Percentiles rank a stretch among this genome's conserved stretches.
Evolutionary conservation across 2,329 filamentous ascomycete species (phyloP).

Genomic region (Proliferodiscus dingleyae): DNA sequence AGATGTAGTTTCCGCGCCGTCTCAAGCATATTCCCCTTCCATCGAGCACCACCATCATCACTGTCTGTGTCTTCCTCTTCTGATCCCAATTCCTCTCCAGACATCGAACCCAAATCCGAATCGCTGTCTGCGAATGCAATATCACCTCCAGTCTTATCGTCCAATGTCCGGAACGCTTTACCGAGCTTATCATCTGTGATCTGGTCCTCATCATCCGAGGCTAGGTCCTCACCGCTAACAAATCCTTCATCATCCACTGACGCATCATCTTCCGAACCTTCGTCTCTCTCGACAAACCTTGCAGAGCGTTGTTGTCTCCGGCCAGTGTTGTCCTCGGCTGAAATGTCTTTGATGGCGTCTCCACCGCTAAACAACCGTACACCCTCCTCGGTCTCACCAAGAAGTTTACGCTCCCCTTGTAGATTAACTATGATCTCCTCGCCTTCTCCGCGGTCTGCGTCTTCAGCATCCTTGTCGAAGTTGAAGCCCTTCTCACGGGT

Average conservation of each 20-base stretch:
- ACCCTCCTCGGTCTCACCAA: conserved; percentile 77
- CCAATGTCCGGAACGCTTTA: conserved; percentile 53
- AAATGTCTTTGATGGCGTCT: conserved; percentile 56
- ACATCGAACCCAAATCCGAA: conserved; percentile 89
- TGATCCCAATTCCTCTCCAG: conserved; percentile 49
- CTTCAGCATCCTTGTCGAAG: conserved; percentile 63
- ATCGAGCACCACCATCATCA: conserved; percentile 68
- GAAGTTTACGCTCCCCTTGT: conserved; percentile 73
- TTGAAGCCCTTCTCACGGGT: conserved; percentile 66
- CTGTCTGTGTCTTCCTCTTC: conserved; percentile 47
- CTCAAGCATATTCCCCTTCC: conserved; percentile 83
- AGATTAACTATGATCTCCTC: conserved; percentile 91
- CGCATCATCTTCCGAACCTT: conserved; percentile 51
- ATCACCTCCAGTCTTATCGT: conserved; percentile 59
- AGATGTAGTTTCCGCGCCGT: conserved; percentile 69
- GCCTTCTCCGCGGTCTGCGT: conserved; percentile 77
- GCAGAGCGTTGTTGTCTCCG: conserved; percentile 55
- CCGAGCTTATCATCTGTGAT: conserved; percentile 57
- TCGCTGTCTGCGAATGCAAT: conserved; percentile 93
- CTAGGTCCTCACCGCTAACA: conserved; percentile 28
- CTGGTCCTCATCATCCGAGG: conserved; percentile 50
- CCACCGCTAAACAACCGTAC: conserved; percentile 83
- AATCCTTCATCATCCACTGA: conserved; percentile 48
- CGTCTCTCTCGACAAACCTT: conserved; percentile 56
- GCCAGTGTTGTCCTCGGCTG: conserved; percentile 56